These are phyloP conservation scores for Lactifluus hygrophoroides DNA, from an alignment of 768 basidiomycete genomes.

Conservation along the genomic window DNA sequence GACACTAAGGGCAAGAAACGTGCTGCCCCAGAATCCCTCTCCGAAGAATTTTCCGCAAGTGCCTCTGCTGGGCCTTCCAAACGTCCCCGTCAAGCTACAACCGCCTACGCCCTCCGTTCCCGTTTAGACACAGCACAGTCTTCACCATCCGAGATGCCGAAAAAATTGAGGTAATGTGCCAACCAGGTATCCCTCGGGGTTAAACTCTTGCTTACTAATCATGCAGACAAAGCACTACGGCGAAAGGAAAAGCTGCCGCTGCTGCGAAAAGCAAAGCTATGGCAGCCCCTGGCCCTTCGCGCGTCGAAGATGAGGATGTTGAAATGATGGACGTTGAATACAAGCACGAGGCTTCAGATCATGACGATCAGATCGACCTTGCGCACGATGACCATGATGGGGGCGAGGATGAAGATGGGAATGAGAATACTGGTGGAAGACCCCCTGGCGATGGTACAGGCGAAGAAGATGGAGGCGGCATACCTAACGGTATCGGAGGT, in stretches of 20 bases:
- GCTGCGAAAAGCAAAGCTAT: conserved; percentile 45
- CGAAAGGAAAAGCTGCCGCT: conserved; percentile 32
- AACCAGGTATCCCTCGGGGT: not conserved
- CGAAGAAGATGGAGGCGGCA: conserved; percentile 31
- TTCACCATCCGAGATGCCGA: conserved; percentile 53
- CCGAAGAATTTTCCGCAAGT: conserved; percentile 50
- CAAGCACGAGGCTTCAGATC: conserved; percentile 40
- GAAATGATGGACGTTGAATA: conserved; percentile 67
- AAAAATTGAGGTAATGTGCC: conserved; percentile 53
- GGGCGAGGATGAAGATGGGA: conserved; percentile 42
- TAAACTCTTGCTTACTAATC: conserved; percentile 13
- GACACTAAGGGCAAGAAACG: conserved; percentile 92
- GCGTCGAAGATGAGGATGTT: conserved; percentile 59
- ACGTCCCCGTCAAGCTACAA: conserved; percentile 45
- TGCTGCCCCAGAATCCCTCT: conserved; percentile 60
- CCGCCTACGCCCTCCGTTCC: conserved; percentile 62
- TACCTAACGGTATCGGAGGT: conserved; percentile 23
- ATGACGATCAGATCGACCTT: conserved; percentile 38
- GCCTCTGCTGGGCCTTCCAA: conserved; percentile 44
- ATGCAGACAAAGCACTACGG: conserved; percentile 38
- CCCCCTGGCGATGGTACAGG: conserved; percentile 26
- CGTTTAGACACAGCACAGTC: conserved; percentile 34
- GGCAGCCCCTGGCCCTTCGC: conserved; percentile 54
- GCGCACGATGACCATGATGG: conserved; percentile 41
- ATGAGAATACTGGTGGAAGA: conserved; percentile 32